Percentiles rank a stretch among this genome's conserved stretches.
Conservation (phyloP, 2,329 filamentous ascomycete species). For the Fusarium ambrosium region DNA sequence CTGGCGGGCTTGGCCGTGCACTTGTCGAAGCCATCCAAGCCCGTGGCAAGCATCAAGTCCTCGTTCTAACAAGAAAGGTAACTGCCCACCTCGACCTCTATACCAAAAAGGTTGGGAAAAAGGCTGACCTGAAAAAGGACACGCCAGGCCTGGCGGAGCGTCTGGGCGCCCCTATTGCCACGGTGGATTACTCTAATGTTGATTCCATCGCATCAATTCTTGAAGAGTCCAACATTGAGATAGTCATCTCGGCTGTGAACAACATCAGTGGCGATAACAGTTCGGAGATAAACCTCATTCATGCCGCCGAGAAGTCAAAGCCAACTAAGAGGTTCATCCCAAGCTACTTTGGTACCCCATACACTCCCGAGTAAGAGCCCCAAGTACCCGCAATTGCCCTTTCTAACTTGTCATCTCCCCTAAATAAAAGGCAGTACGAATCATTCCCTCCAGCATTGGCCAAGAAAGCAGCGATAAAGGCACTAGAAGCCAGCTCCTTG, state of each 20-base stretch:
- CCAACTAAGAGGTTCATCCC: constrained; percentile 58
- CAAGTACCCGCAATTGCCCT: neutral
- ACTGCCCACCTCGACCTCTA: neutral
- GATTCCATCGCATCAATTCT: constrained; percentile 41
- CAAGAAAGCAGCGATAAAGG: neutral
- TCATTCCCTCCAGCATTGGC: neutral
- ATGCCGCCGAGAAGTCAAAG: constrained; percentile 56
- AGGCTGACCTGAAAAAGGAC: neutral
- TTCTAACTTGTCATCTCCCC: neutral
- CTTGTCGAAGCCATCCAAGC: neutral
- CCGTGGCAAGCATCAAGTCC: constrained; percentile 57
- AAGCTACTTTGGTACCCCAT: constrained; percentile 56
- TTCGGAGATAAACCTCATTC: constrained; percentile 55
- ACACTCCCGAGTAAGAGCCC: constrained; percentile 1
- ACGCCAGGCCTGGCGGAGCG: neutral
- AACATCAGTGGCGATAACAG: constrained; percentile 37
- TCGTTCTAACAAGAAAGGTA: constrained; percentile 57
- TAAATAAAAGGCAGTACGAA: neutral
- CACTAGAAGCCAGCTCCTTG: neutral
- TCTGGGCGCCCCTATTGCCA: constrained; percentile 40
- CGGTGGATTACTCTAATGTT: constrained; percentile 48
- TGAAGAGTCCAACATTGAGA: constrained; percentile 56
- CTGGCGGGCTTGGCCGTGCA: neutral
- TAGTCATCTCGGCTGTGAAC: constrained; percentile 58
- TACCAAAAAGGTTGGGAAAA: neutral